Percentiles rank a stretch among this genome's conserved stretches.
These are phyloP conservation scores for Talaromyces islandicus DNA, from an alignment of 2,329 filamentous ascomycete species.

Conservation along the genomic window DNA sequence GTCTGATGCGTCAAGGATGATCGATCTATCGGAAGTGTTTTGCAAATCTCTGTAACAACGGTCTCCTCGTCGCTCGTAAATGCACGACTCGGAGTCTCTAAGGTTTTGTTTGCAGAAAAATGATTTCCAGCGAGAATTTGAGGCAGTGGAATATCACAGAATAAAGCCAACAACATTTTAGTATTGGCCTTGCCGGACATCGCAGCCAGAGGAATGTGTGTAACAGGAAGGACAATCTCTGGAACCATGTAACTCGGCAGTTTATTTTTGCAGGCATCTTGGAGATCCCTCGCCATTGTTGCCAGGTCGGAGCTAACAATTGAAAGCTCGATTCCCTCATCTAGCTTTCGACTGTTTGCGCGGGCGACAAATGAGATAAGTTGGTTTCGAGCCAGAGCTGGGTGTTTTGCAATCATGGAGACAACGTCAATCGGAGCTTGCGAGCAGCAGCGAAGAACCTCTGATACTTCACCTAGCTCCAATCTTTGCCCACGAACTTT, in stretches of 20 bases:
- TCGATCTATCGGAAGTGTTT: conserved; percentile 16
- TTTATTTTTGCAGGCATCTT: conserved; percentile 20
- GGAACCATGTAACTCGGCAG: conserved; percentile 5
- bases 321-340: conserved; percentile 2
- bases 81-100: conserved; percentile 4
- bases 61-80: conserved; percentile 20
- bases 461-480: conserved; percentile 34
- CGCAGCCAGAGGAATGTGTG: conserved; percentile 14
- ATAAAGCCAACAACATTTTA: conserved; percentile 24
- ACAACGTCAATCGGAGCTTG: conserved; percentile 18
- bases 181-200: conserved; percentile 28
- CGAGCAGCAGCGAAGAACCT: conserved; percentile 22
- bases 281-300: conserved; percentile 18
- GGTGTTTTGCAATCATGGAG: conserved; percentile 24
- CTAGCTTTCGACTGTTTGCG: conserved; percentile 6
- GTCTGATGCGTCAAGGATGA: conserved; percentile 17
- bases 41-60: conserved; percentile 19
- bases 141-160: conserved; percentile 19
- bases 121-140: conserved; percentile 17
- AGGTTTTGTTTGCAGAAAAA: conserved; percentile 1
- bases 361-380: conserved; percentile 25
- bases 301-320: conserved; percentile 16
- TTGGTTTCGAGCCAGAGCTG: conserved; percentile 20
- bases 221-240: not conserved
- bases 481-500: conserved; percentile 38